Evolutionary conservation across 176 grass and related monocot species (phyloP).

Genomic region (Triticum turgidum): DNA sequence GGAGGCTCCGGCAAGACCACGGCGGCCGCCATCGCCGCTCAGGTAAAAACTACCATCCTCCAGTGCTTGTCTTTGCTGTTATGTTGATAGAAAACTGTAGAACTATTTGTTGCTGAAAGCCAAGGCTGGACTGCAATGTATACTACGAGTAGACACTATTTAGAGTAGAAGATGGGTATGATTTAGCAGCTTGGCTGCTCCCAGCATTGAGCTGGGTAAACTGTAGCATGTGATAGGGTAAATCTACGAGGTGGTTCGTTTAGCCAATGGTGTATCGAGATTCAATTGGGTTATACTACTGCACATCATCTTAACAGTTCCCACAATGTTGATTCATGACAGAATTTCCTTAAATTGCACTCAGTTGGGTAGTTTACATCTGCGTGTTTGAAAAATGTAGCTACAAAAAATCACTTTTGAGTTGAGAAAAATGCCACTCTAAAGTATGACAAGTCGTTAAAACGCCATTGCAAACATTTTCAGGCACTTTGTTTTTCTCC

Average conservation of each 20-base stretch:
- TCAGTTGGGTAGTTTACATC: too few species aligned
- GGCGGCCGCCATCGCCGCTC: conserved; percentile 66
- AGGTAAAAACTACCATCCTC: conserved; percentile 34
- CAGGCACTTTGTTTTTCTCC: background rate
- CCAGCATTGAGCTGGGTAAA: background rate
- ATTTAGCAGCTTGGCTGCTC: background rate
- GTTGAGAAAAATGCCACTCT: background rate
- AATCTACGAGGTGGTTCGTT: background rate
- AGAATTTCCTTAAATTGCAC: background rate
- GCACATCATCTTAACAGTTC: background rate
- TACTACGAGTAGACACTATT: background rate
- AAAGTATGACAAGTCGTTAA: background rate
- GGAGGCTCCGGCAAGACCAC: conserved; percentile 89
- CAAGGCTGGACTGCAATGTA: background rate
- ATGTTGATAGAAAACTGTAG: background rate
- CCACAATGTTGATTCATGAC: background rate
- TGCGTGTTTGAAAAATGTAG: background rate
- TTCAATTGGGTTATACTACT: background rate
- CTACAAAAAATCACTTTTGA: background rate
- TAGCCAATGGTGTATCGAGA: background rate
- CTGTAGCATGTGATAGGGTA: background rate
- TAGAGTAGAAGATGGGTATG: background rate
- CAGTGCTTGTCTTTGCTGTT: background rate
- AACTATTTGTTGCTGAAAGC: too few species aligned
- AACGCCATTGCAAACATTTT: background rate